These are phyloP conservation scores for Ehretia macrophylla DNA, from an alignment of 257 asterid genomes.

Conservation along the genomic window DNA sequence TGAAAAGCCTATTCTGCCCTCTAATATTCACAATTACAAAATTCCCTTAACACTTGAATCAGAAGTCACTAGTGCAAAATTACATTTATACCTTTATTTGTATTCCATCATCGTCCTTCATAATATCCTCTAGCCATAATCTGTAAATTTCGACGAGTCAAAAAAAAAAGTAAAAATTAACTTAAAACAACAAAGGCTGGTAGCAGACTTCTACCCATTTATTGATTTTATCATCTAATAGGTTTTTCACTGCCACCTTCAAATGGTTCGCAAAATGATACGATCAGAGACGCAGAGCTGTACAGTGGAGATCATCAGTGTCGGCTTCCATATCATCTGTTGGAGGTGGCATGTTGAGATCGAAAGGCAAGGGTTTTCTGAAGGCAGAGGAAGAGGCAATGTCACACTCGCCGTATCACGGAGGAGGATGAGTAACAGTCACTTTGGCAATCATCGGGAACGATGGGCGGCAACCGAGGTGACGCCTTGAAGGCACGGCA, in stretches of 20 bases:
- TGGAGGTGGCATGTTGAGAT: conserved; percentile 45
- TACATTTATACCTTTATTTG: too few relatives aligned
- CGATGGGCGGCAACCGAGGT: conserved; percentile 65
- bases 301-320: conserved; percentile 16
- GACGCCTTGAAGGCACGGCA: conserved; percentile 33
- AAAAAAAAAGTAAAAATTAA: conserved; percentile 19
- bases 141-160: not conserved
- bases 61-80: too few relatives aligned
- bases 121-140: conserved; percentile 3
- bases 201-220: conserved; percentile 15
- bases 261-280: conserved; percentile 2
- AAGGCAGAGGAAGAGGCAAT: conserved; percentile 38
- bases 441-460: conserved; percentile 60
- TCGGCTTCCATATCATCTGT: conserved; percentile 20
- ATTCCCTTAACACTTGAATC: too few relatives aligned
- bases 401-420: conserved; percentile 41
- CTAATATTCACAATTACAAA: too few relatives aligned
- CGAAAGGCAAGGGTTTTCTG: conserved; percentile 39
- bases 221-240: conserved; percentile 10
- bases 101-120: not conserved
- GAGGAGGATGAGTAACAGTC: conserved; percentile 61
- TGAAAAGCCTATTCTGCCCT: too few relatives aligned
- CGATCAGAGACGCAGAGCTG: conserved; percentile 20
- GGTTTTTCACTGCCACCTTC: conserved; percentile 11
- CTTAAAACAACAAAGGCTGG: conserved; percentile 22